These are phyloP conservation scores for Fusarium sp. DNA, from an alignment of 2,329 filamentous ascomycete genomes.

Conservation along the genomic window DNA sequence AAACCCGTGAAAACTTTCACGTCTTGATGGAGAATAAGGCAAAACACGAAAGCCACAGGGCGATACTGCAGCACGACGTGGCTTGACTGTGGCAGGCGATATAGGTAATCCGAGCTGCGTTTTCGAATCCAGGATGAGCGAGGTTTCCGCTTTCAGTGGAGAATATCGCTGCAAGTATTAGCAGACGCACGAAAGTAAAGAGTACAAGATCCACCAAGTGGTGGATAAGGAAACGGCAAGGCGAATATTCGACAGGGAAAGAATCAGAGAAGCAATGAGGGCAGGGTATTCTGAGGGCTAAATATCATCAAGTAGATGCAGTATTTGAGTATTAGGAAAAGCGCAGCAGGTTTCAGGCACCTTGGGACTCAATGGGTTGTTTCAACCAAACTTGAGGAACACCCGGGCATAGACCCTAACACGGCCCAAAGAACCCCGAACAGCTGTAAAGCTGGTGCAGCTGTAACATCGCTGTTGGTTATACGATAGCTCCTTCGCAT, in stretches of 20 bases:
- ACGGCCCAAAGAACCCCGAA: conserved; percentile 14
- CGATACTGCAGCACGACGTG: conserved; percentile 19
- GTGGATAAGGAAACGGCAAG: conserved; percentile 10
- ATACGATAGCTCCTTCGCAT: conserved; percentile 13
- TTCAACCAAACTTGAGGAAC: conserved; percentile 29
- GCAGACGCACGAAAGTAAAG: conserved; percentile 30
- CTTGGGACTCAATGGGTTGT: conserved; percentile 26
- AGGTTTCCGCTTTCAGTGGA: conserved; percentile 25
- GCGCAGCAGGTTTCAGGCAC: conserved; percentile 28
- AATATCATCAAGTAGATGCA: conserved; percentile 5
- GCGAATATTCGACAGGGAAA: neutral
- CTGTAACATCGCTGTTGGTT: conserved; percentile 17
- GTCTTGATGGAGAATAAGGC: conserved; percentile 19
- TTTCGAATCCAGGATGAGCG: conserved; percentile 20
- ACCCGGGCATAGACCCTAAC: conserved; percentile 33
- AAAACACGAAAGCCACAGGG: conserved; percentile 1
- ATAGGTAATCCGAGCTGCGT: conserved; percentile 11
- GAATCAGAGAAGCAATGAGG: conserved; percentile 1
- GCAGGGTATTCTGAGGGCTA: neutral
- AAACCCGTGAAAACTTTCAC: conserved; percentile 22
- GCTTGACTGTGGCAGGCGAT: conserved; percentile 19
- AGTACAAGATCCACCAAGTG: conserved; percentile 24
- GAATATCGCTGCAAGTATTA: conserved; percentile 35
- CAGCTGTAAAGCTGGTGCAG: conserved; percentile 15
- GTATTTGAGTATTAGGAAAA: conserved; percentile 21